Evolutionary conservation across 1,284 basidiomycete species (phyloP).

Genomic region (Mycena sp.): DNA sequence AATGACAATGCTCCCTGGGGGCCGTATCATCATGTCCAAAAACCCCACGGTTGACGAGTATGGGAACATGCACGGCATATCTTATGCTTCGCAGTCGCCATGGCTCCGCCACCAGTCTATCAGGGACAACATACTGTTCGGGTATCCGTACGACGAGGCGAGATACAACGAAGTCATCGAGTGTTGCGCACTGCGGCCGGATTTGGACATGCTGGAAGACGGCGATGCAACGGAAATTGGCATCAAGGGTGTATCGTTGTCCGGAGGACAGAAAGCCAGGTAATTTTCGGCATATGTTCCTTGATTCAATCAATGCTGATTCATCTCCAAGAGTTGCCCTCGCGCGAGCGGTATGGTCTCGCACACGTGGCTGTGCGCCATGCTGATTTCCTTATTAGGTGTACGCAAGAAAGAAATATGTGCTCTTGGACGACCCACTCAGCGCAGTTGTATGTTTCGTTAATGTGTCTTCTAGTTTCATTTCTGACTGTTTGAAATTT

Average conservation of each 20-base stretch:
- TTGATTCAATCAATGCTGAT: not conserved
- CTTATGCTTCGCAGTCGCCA: slow-evolving; percentile 86
- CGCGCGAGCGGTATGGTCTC: slow-evolving; percentile 67
- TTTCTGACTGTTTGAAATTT: not conserved
- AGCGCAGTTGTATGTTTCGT: slow-evolving; percentile 65
- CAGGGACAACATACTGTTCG: slow-evolving; percentile 48
- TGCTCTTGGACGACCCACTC: slow-evolving; percentile 72
- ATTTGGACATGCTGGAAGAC: slow-evolving; percentile 79
- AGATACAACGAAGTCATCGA: slow-evolving; percentile 52
- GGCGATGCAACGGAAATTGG: slow-evolving; percentile 61
- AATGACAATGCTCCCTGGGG: slow-evolving; percentile 60
- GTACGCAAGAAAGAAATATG: slow-evolving; percentile 47
- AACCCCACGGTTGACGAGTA: slow-evolving; percentile 65
- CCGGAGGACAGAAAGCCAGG: slow-evolving; percentile 72
- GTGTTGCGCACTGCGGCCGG: slow-evolving; percentile 76
- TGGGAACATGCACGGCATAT: slow-evolving; percentile 78
- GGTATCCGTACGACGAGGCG: too few species aligned
- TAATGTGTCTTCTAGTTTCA: not conserved
- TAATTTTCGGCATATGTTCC: slow-evolving; percentile 31
- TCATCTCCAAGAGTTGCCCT: slow-evolving; percentile 60
- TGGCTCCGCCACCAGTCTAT: slow-evolving; percentile 80
- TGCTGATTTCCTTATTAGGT: not conserved
- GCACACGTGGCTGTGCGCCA: not conserved
- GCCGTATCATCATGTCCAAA: slow-evolving; percentile 71
- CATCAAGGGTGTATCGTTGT: slow-evolving; percentile 19